Conservation (phyloP, 2,329 filamentous ascomycete genomes). For the Orbilia quercus region DNA sequence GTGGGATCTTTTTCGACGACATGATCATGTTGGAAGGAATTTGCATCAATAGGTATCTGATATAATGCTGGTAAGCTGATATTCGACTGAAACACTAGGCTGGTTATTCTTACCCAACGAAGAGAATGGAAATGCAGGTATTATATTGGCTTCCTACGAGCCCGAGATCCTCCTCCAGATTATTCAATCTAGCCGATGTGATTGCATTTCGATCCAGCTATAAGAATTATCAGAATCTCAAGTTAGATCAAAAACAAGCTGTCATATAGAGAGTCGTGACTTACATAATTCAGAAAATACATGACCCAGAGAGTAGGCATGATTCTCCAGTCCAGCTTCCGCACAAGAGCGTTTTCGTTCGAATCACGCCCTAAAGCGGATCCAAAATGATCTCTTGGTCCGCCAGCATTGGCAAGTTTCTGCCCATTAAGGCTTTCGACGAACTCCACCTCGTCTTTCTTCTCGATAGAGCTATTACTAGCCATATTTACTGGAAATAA, state of each 20-base stretch:
- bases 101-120: conserved; percentile 65
- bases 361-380: conserved; percentile 64
- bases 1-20: conserved; percentile 64
- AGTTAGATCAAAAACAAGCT: neutral
- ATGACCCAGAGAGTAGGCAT: conserved; percentile 65
- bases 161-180: conserved; percentile 71
- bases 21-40: conserved; percentile 71
- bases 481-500: conserved; percentile 31
- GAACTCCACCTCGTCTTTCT: conserved; percentile 33
- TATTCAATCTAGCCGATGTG: conserved; percentile 73
- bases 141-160: conserved; percentile 72
- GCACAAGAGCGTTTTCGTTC: conserved; percentile 71
- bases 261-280: conserved; percentile 31
- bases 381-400: conserved; percentile 39
- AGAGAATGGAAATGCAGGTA: conserved; percentile 73
- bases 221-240: neutral
- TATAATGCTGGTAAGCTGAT: neutral
- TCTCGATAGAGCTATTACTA: conserved; percentile 30
- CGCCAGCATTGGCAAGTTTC: conserved; percentile 8
- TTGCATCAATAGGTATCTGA: conserved; percentile 73
- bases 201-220: conserved; percentile 74
- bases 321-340: conserved; percentile 64
- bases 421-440: conserved; percentile 38
- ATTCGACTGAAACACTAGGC: neutral
- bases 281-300: conserved; percentile 64